These are phyloP conservation scores for Claviceps capensis DNA, from an alignment of 2,329 filamentous ascomycete species.

Conservation along the genomic window DNA sequence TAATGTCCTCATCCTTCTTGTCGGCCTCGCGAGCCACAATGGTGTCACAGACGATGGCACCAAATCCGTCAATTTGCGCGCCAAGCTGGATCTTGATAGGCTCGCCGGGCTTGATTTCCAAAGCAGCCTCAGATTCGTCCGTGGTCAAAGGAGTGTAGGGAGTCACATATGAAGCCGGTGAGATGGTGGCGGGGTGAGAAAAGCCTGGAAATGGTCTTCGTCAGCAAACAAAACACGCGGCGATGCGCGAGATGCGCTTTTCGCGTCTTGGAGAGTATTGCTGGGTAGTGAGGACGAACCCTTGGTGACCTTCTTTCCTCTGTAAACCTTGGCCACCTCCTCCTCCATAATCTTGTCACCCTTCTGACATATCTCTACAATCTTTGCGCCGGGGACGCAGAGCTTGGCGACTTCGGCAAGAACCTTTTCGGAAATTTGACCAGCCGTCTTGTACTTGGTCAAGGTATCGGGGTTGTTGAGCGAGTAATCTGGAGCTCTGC, in stretches of 20 bases:
- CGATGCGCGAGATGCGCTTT: background rate
- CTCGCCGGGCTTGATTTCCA: conserved; percentile 71
- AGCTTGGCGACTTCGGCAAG: conserved; percentile 67
- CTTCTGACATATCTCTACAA: conserved; percentile 86
- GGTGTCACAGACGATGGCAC: conserved; percentile 90
- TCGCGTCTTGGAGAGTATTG: background rate
- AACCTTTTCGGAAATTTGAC: conserved; percentile 89
- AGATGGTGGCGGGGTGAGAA: conserved; percentile 88
- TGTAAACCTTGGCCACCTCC: conserved; percentile 90
- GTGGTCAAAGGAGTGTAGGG: conserved; percentile 88
- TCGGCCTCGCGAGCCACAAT: conserved; percentile 56
- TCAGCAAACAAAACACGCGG: conserved; percentile 1
- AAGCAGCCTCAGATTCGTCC: conserved; percentile 71
- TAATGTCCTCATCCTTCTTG: conserved; percentile 48
- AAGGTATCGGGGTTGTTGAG: conserved; percentile 87
- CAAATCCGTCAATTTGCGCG: conserved; percentile 95
- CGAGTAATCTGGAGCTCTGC: conserved; percentile 53
- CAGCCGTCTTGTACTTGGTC: conserved; percentile 98
- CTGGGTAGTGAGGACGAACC: conserved; percentile 36
- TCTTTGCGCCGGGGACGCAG: conserved; percentile 76
- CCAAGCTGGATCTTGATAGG: conserved; percentile 97
- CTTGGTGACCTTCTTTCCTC: conserved; percentile 94
- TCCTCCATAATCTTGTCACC: conserved; percentile 91
- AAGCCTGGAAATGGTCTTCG: conserved; percentile 43
- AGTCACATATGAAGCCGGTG: conserved; percentile 85